phyloP scores from a whole-genome alignment of 306 rosid species.

The Amphicarpaea edgeworthii region DNA sequence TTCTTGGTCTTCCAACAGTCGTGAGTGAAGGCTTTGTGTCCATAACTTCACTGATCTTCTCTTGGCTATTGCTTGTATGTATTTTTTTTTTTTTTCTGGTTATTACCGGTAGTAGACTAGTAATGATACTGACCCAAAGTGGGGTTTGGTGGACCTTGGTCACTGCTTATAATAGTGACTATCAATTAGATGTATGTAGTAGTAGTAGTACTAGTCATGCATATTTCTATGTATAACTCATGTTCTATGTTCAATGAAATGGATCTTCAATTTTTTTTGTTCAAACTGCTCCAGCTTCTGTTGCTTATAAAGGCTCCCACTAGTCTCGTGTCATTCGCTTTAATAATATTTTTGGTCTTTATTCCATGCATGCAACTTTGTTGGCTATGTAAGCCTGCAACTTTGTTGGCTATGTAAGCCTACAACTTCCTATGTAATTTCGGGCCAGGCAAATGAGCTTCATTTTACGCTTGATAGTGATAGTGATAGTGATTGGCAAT shows the following conservation, averaged over 20 bases:
- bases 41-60: constrained; percentile 39
- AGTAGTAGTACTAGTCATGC: constrained; percentile 36
- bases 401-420: background rate
- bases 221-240: constrained; percentile 49
- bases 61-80: constrained; percentile 52
- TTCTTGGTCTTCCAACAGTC: constrained; percentile 38
- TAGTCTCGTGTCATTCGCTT: no score
- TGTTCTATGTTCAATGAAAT: constrained; percentile 47
- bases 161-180: constrained; percentile 2
- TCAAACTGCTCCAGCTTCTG: constrained; percentile 23
- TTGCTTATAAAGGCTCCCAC: background rate
- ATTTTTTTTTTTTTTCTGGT: constrained; percentile 31
- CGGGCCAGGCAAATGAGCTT: background rate
- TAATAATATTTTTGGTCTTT: background rate
- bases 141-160: constrained; percentile 40
- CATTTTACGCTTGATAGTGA: constrained; percentile 10
- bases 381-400: background rate
- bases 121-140: constrained; percentile 36
- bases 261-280: constrained; percentile 41
- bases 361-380: background rate
- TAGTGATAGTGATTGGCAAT: constrained; percentile 33
- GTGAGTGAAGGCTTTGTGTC: constrained; percentile 46
- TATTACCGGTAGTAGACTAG: background rate
- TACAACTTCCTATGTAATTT: no score
- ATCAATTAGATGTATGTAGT: constrained; percentile 29